Conservation (phyloP, 345 rosid species). For the Leavenworthia alabamica region DNA sequence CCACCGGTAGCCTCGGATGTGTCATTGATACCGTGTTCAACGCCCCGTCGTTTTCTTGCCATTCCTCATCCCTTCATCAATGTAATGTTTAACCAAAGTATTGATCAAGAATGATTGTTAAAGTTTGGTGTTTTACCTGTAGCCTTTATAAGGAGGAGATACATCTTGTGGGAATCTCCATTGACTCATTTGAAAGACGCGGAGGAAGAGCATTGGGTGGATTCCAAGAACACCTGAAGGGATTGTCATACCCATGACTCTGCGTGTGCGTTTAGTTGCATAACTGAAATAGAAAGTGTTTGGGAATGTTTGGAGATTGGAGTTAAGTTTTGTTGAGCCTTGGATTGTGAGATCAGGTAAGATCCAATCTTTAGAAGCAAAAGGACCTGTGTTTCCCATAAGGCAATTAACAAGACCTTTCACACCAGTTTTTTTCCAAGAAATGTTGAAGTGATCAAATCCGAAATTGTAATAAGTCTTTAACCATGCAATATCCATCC, state of each 20-base stretch:
- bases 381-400: slow-evolving; percentile 79
- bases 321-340: slow-evolving; percentile 64
- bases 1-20: slow-evolving; percentile 78
- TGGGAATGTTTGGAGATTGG: slow-evolving; percentile 64
- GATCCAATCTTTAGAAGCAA: slow-evolving; percentile 86
- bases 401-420: slow-evolving; percentile 69
- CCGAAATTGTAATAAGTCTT: slow-evolving; percentile 88
- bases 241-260: slow-evolving; percentile 62
- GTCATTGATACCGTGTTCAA: slow-evolving; percentile 94
- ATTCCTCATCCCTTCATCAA: slow-evolving; percentile 75
- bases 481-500: slow-evolving; percentile 84
- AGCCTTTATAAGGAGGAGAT: slow-evolving; percentile 84
- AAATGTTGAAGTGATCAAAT: slow-evolving; percentile 81
- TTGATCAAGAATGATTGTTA: neutral
- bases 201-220: slow-evolving; percentile 79
- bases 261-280: slow-evolving; percentile 80
- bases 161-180: slow-evolving; percentile 71
- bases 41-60: slow-evolving; percentile 97
- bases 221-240: slow-evolving; percentile 77
- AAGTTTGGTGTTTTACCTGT: slow-evolving; percentile 78
- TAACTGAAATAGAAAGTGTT: slow-evolving; percentile 86
- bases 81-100: neutral
- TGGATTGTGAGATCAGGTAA: slow-evolving; percentile 95
- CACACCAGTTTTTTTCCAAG: slow-evolving; percentile 70
- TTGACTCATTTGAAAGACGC: slow-evolving; percentile 86